Conservation (phyloP, 176 grass and related monocot species). For the Poa pratensis region DNA sequence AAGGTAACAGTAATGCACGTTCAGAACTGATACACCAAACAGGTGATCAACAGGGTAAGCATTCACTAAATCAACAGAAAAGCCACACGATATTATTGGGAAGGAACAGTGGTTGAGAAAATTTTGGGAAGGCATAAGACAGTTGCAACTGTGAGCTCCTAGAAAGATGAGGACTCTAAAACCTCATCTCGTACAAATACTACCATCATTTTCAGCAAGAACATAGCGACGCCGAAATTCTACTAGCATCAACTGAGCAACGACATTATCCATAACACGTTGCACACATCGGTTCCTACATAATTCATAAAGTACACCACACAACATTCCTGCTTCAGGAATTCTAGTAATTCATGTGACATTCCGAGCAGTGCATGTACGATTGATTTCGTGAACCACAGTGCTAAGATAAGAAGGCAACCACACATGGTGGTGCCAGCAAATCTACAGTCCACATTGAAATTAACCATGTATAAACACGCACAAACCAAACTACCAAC, state of each 20-base stretch:
- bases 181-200: not conserved
- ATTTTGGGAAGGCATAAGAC: not conserved
- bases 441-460: not conserved
- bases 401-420: not conserved
- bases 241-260: conserved; percentile 12
- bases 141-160: not conserved
- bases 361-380: not conserved
- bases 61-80: not conserved
- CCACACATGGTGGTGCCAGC: not conserved
- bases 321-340: not conserved
- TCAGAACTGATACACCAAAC: conserved; percentile 7
- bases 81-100: not conserved
- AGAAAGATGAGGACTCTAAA: not conserved
- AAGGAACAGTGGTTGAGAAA: not conserved
- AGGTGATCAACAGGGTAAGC: conserved; percentile 22
- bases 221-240: not conserved
- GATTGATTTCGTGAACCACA: not conserved
- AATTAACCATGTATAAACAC: not conserved
- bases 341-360: not conserved
- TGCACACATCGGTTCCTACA: not conserved
- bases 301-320: not conserved
- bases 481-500: not conserved
- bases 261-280: not conserved
- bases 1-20: conserved; percentile 1
- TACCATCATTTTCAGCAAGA: not conserved